phyloP scores from a whole-genome alignment of 495 filamentous ascomycete species.

The Penicillium crystallinum region DNA sequence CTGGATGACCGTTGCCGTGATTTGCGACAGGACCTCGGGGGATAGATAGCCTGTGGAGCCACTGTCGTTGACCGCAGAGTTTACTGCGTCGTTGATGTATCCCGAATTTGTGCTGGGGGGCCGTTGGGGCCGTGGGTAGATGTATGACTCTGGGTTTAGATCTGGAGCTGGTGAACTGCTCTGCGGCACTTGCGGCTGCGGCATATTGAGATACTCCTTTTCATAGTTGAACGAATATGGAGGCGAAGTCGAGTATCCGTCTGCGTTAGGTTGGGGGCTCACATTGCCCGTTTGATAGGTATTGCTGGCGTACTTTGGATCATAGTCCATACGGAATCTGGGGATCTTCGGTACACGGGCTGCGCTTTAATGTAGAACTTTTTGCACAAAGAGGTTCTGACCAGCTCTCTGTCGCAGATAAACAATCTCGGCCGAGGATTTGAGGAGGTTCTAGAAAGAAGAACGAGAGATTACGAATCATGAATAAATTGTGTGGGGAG shows the following conservation, averaged over 20 bases:
- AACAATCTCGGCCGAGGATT: not conserved
- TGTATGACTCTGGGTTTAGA: slow-evolving; percentile 7
- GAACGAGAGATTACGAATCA: not conserved
- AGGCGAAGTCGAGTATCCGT: slow-evolving; percentile 20
- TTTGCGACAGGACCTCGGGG: slow-evolving; percentile 47
- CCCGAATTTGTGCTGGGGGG: slow-evolving; percentile 6
- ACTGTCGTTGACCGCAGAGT: slow-evolving; percentile 37
- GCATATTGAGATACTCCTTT: slow-evolving; percentile 37
- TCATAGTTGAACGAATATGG: slow-evolving; percentile 36
- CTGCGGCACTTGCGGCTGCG: slow-evolving; percentile 34
- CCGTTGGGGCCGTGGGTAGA: not conserved
- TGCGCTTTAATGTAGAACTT: not conserved
- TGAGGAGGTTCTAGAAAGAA: slow-evolving; percentile 1
- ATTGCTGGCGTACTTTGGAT: slow-evolving; percentile 31
- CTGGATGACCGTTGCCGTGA: slow-evolving; percentile 51
- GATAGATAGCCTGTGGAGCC: slow-evolving; percentile 36
- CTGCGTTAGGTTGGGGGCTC: slow-evolving; percentile 20
- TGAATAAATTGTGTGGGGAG: slow-evolving; percentile 2
- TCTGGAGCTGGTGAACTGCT: slow-evolving; percentile 17
- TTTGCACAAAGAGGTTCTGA: not conserved
- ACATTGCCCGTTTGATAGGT: slow-evolving; percentile 24
- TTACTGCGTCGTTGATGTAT: slow-evolving; percentile 47
- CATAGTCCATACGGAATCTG: slow-evolving; percentile 35
- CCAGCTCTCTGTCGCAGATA: not conserved
- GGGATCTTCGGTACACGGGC: not conserved